phyloP scores from a whole-genome alignment of 2,329 filamentous ascomycete genomes.

The Cytospora paraplurivora region DNA sequence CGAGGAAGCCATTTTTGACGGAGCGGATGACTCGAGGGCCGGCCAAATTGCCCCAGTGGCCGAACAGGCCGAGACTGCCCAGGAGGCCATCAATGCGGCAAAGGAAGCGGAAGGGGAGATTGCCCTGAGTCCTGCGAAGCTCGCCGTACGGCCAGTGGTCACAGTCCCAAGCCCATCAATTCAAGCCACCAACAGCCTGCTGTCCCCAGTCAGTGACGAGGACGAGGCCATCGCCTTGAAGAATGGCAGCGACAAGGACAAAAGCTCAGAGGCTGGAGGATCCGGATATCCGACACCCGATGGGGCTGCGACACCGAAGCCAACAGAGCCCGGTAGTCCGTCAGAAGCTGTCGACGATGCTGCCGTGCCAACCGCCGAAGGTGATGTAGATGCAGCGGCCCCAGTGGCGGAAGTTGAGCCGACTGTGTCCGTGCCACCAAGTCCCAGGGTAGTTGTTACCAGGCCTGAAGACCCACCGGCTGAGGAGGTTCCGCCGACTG shows the following conservation, averaged over 20 bases:
- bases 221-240: slow-evolving; percentile 45
- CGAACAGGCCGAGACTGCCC: slow-evolving; percentile 33
- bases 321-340: slow-evolving; percentile 14
- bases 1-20: slow-evolving; percentile 25
- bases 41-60: slow-evolving; percentile 31
- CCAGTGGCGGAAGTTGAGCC: not conserved
- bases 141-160: slow-evolving; percentile 24
- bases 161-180: slow-evolving; percentile 25
- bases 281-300: slow-evolving; percentile 22
- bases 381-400: not conserved
- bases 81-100: slow-evolving; percentile 30
- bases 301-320: slow-evolving; percentile 9
- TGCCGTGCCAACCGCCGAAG: slow-evolving; percentile 2
- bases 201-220: slow-evolving; percentile 40
- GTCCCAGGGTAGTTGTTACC: slow-evolving; percentile 22
- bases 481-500: slow-evolving; percentile 13
- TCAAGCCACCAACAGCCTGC: slow-evolving; percentile 30
- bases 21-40: slow-evolving; percentile 23
- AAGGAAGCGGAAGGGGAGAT: slow-evolving; percentile 31
- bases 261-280: slow-evolving; percentile 13
- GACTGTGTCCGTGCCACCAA: not conserved
- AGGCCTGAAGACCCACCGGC: slow-evolving; percentile 12
- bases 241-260: slow-evolving; percentile 30
- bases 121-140: slow-evolving; percentile 37
- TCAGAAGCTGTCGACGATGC: slow-evolving; percentile 21